phyloP scores from a whole-genome alignment of 495 filamentous ascomycete species.

The Elasticomyces elasticus region DNA sequence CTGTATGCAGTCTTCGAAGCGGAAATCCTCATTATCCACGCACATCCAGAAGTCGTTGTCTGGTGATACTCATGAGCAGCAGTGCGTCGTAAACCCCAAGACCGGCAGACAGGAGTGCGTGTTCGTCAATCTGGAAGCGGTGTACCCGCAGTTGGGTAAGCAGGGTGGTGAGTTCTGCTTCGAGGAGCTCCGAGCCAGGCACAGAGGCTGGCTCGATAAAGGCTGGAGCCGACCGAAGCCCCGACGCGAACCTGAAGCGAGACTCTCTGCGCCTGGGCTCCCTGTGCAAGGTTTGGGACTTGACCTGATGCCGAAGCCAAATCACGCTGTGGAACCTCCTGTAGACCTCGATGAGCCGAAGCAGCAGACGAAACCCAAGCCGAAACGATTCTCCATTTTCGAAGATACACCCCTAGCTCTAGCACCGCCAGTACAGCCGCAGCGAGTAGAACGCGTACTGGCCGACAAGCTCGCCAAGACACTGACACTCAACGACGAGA shows the following conservation, averaged over 20 bases:
- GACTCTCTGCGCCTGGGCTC: not conserved
- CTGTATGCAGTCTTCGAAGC: slow-evolving; percentile 46
- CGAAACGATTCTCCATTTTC: slow-evolving; percentile 18
- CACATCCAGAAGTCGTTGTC: slow-evolving; percentile 39
- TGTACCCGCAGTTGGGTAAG: slow-evolving; percentile 69
- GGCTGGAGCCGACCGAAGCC: slow-evolving; percentile 45
- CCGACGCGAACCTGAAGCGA: not conserved
- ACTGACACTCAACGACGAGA: slow-evolving; percentile 24
- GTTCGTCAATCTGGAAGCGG: slow-evolving; percentile 70
- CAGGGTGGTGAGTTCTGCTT: slow-evolving; percentile 66
- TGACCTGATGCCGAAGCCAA: not conserved
- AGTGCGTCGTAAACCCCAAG: slow-evolving; percentile 50
- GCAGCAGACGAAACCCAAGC: not conserved
- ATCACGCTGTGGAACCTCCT: not conserved
- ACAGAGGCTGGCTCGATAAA: slow-evolving; percentile 64
- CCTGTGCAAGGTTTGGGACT: not conserved
- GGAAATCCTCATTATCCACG: slow-evolving; percentile 1
- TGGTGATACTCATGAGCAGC: slow-evolving; percentile 34
- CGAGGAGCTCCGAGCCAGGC: slow-evolving; percentile 77
- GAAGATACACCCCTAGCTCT: slow-evolving; percentile 5
- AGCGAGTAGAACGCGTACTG: slow-evolving; percentile 11
- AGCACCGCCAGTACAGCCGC: not conserved
- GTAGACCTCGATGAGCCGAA: not conserved
- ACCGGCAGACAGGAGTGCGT: slow-evolving; percentile 73
- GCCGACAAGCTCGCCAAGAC: slow-evolving; percentile 16